Percentiles rank a stretch among this genome's conserved stretches.
Conservation (phyloP, 75 land plant species). For the Pinus tabuliformis region DNA sequence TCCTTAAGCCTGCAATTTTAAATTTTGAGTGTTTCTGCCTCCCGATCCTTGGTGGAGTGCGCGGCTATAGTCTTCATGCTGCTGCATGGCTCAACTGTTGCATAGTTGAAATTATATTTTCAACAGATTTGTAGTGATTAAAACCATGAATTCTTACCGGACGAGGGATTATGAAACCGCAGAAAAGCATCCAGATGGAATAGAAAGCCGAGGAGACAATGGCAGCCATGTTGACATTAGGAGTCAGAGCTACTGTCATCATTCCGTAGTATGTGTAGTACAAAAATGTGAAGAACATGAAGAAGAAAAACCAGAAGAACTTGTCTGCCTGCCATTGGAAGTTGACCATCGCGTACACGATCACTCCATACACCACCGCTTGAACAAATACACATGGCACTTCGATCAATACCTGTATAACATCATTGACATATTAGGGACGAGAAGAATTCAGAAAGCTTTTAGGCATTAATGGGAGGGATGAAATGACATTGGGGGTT, state of each 20-base stretch:
- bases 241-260: constrained; percentile 41
- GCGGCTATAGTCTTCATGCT: no score
- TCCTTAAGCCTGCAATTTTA: no score
- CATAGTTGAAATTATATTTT: no score
- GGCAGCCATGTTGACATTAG: constrained; percentile 32
- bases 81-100: no score
- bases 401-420: constrained; percentile 46
- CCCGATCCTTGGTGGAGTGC: no score
- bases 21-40: no score
- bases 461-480: neutral
- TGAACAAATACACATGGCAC: constrained; percentile 36
- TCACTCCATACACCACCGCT: constrained; percentile 15
- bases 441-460: no score
- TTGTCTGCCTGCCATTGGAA: constrained; percentile 32
- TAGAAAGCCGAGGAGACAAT: constrained; percentile 39
- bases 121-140: no score
- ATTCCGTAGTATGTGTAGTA: constrained; percentile 52
- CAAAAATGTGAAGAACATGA: constrained; percentile 38
- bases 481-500: neutral
- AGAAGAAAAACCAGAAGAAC: constrained; percentile 40
- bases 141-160: constrained; percentile 19
- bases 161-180: constrained; percentile 38
- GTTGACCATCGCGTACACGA: constrained; percentile 40
- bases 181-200: constrained; percentile 32
- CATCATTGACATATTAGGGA: no score